These are phyloP conservation scores for Protostelium mycophagum DNA, from an alignment of 78 protist species.

Conservation along the genomic window DNA sequence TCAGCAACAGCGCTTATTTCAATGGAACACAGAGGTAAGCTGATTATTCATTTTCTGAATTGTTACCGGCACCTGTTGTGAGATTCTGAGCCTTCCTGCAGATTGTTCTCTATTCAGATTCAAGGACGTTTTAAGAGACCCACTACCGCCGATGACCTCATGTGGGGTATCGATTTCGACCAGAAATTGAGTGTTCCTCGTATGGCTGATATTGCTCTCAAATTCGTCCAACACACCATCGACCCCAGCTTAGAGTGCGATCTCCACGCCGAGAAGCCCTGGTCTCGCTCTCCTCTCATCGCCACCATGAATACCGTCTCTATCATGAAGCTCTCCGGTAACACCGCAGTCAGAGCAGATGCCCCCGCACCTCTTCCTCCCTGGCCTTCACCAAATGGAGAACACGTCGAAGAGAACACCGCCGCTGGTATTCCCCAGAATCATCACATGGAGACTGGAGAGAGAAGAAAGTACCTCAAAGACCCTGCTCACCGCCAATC, in stretches of 20 bases:
- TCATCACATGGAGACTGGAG: neutral
- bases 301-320: neutral
- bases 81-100: neutral
- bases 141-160: neutral
- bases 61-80: too few species aligned
- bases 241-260: neutral
- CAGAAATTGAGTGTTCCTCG: neutral
- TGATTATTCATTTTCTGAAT: neutral
- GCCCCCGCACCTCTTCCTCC: neutral
- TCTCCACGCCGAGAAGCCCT: conserved; percentile 1
- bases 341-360: neutral
- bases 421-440: neutral
- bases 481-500: neutral
- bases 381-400: neutral
- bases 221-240: neutral
- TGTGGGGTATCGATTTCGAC: neutral
- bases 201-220: neutral
- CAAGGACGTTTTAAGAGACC: neutral
- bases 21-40: neutral
- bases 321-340: neutral
- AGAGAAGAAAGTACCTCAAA: neutral
- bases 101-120: neutral
- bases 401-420: neutral
- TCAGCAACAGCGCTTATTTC: neutral
- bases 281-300: neutral